Base-by-base conservation (phyloP, 768 basidiomycete genomes). In the Trametes villosa region DNA sequence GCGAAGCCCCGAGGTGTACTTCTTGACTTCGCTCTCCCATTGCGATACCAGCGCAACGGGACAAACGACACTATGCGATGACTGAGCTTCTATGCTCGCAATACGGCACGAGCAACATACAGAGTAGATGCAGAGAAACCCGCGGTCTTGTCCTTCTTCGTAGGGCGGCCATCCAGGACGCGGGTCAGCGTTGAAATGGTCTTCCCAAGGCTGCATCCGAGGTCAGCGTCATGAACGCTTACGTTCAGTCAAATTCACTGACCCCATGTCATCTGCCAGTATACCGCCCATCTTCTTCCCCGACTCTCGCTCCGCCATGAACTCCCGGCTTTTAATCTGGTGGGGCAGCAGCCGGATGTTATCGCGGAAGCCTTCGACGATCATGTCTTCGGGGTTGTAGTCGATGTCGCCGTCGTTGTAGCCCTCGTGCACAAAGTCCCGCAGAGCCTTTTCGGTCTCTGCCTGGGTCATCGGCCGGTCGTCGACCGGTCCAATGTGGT, bases 181-280 rank as follows among this genome's bases (percentile, higher is more conserved):
- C 94, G 85, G 0, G 89, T 83, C 13, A 98, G 77, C 0, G 92
- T 91, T 69, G 98, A 96, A 24, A 98, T 91, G 0, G 97, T 99
- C 76, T 95, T 94, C 1, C 91, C 91, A 1, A 92, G 79, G 60
- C 89, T 91, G 53, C 7, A 61, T 42, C 7, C 7, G 0, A 52
- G 40, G n/a, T 29, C 44, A 44, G 60, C 33, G 62, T 26, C 57
- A 42, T 20, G 27, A 64, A 15, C 40, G 2, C 17, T 5, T 8
- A n/a, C 11, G 11, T 9, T 9, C 30, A 13, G 12, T 12, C 60
- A n/a, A 36, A 4, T 8, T 15, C 22, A 65, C 79, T 49, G 67
- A 89, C 90, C 90, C 91, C 89, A 92, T 92, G 68, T 92, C 92
- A 71, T 98, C 95, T 5, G 94, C 94, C 15, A 97, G 76, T 65